Conservation (phyloP, 2,329 filamentous ascomycete species). For the Talaromyces marneffei region DNA sequence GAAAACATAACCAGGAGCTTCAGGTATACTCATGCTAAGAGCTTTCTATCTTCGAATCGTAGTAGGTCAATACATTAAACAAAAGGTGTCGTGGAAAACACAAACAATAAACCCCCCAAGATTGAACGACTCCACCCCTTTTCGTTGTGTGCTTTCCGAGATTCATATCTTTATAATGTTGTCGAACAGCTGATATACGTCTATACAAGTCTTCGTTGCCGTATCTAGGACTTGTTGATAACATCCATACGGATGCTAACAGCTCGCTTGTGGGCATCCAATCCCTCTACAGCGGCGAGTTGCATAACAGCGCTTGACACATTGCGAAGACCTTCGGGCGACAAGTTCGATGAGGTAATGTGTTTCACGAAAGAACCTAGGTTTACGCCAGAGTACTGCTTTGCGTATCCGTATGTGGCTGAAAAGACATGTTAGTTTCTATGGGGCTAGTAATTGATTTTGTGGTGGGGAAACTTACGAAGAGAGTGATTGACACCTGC, state of each 20-base stretch:
- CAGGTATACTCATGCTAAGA: not conserved
- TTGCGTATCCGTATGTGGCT: conserved; percentile 97
- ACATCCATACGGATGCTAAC: conserved; percentile 58
- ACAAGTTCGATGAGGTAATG: conserved; percentile 91
- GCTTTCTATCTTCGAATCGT: not conserved
- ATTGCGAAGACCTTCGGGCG: conserved; percentile 74
- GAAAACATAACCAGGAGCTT: not conserved
- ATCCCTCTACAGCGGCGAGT: conserved; percentile 84
- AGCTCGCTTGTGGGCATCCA: conserved; percentile 82
- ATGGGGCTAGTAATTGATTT: not conserved
- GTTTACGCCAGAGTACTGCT: conserved; percentile 97
- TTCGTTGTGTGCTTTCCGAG: too few species aligned
- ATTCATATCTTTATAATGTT: not conserved
- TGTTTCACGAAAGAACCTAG: conserved; percentile 95
- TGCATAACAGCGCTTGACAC: conserved; percentile 90
- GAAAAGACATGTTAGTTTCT: conserved; percentile 20
- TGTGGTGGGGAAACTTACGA: conserved; percentile 57
- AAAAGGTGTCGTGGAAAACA: not conserved
- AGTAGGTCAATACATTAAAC: not conserved
- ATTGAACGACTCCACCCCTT: not conserved
- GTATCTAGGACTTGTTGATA: conserved; percentile 23
- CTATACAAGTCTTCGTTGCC: not conserved
- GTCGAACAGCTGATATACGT: too few species aligned
- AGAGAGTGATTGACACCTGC: conserved; percentile 96
- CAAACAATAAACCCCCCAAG: not conserved